These are phyloP conservation scores for Diaporthe helianthi DNA, from an alignment of 2,329 filamentous ascomycete genomes.

Conservation along the genomic window DNA sequence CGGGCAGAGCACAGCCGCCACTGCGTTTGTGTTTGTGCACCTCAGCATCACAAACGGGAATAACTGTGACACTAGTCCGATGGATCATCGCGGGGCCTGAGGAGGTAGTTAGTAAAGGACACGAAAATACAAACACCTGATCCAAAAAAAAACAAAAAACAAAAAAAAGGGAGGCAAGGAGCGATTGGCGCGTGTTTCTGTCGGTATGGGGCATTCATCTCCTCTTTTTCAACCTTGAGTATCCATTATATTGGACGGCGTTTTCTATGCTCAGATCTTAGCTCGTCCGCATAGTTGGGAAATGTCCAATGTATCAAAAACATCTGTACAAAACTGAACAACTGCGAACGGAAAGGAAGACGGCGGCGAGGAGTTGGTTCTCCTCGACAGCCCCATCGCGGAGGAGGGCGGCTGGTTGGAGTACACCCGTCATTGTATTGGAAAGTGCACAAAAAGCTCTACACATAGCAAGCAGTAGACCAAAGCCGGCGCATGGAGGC, in stretches of 20 bases:
- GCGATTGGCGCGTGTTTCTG: constrained; percentile 14
- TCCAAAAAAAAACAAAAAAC: neutral
- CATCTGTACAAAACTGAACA: constrained; percentile 17
- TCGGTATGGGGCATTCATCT: constrained; percentile 2
- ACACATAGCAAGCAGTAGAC: constrained; percentile 26
- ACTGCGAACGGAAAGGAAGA: neutral
- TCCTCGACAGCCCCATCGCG: neutral
- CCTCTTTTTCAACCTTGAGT: neutral
- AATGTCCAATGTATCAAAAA: constrained; percentile 21
- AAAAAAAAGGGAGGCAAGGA: neutral
- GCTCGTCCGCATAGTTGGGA: constrained; percentile 8
- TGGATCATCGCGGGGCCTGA: too few relatives aligned
- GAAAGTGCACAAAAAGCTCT: constrained; percentile 14
- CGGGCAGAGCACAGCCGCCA: neutral
- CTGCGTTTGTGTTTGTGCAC: neutral
- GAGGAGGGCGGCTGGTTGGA: neutral
- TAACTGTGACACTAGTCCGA: neutral
- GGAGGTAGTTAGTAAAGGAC: neutral
- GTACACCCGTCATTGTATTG: neutral
- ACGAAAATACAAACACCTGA: neutral
- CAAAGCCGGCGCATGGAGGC: constrained; percentile 14
- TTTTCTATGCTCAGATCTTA: constrained; percentile 17
- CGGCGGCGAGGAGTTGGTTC: neutral
- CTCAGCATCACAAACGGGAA: neutral
- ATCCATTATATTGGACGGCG: constrained; percentile 22